Conservation (phyloP, 208 protist genomes). For the Trypanosoma rangeli region DNA sequence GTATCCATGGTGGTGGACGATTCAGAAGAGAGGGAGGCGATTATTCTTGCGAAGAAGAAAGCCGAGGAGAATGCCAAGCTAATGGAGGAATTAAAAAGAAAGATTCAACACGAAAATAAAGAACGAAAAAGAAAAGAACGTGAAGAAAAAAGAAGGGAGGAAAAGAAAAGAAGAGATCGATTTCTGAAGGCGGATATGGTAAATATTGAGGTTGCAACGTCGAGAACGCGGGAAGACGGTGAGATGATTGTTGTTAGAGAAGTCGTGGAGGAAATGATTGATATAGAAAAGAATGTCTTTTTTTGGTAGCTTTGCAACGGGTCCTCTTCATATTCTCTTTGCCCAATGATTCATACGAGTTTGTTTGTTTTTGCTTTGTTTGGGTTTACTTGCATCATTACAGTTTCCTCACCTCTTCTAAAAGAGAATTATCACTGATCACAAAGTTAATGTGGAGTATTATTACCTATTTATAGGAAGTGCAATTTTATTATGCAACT, state of each 20-base stretch:
- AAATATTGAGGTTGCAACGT: slow-evolving; percentile 42
- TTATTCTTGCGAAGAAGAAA: slow-evolving; percentile 34
- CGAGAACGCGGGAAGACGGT: slow-evolving; percentile 43
- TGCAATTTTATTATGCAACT: background rate
- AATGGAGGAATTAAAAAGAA: slow-evolving; percentile 39
- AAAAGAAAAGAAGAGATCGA: slow-evolving; percentile 35
- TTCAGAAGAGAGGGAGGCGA: slow-evolving; percentile 43
- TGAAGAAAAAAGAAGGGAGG: slow-evolving; percentile 34
- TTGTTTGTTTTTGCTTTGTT: slow-evolving; percentile 16
- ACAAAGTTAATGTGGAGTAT: too few species aligned
- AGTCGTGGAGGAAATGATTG: slow-evolving; percentile 43
- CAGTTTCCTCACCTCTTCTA: slow-evolving; percentile 15
- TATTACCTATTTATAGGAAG: background rate
- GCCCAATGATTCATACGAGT: background rate
- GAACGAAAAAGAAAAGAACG: slow-evolving; percentile 43
- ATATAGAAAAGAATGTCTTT: slow-evolving; percentile 76
- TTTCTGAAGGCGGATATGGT: slow-evolving; percentile 49
- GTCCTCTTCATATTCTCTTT: slow-evolving; percentile 2
- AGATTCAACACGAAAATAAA: slow-evolving; percentile 35
- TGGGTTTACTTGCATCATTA: slow-evolving; percentile 29
- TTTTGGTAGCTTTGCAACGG: slow-evolving; percentile 27
- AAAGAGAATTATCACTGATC: background rate
- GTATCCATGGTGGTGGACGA: slow-evolving; percentile 49
- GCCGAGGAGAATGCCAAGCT: slow-evolving; percentile 31
- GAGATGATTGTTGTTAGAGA: slow-evolving; percentile 79